Conservation (phyloP, 495 filamentous ascomycete genomes). For the Penicillium antarcticum region DNA sequence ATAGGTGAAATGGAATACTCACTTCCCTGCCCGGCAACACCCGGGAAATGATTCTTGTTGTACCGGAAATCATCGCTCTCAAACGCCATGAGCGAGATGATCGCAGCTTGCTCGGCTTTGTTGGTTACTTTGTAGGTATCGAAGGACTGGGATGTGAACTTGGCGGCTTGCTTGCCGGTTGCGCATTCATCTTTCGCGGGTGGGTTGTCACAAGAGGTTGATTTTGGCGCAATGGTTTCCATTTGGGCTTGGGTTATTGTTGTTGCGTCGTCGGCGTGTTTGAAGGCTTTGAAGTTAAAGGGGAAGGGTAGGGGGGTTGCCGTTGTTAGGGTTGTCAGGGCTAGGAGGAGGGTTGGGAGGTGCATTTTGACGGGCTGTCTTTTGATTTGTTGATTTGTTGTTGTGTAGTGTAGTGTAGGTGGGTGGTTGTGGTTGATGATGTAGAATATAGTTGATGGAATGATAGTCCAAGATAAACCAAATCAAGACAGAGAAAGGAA, state of each 20-base stretch:
- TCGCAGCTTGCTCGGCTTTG: conserved; percentile 57
- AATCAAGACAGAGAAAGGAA: no score
- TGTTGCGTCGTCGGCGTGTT: conserved; percentile 12
- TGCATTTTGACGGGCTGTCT: conserved; percentile 1
- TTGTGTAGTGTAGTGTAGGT: no score
- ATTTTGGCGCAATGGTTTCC: conserved; percentile 50
- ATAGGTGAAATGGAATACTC: conserved; percentile 26
- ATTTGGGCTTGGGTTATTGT: conserved; percentile 43
- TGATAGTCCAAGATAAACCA: no score
- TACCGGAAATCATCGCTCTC: conserved; percentile 68
- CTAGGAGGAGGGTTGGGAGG: not conserved
- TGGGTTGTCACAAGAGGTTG: conserved; percentile 44
- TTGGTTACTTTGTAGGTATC: conserved; percentile 50
- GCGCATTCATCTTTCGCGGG: conserved; percentile 57
- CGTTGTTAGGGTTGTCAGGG: not conserved
- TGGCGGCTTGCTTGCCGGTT: conserved; percentile 60
- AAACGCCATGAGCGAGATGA: conserved; percentile 61
- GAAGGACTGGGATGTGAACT: conserved; percentile 54
- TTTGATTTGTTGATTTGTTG: not conserved
- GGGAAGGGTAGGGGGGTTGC: conserved; percentile 11
- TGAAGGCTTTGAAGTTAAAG: conserved; percentile 13
- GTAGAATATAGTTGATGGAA: no score
- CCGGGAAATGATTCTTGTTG: conserved; percentile 63
- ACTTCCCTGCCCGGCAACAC: conserved; percentile 68
- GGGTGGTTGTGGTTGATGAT: not conserved